phyloP scores from a whole-genome alignment of 2,329 filamentous ascomycete genomes.

The Xylariaceae sp. region DNA sequence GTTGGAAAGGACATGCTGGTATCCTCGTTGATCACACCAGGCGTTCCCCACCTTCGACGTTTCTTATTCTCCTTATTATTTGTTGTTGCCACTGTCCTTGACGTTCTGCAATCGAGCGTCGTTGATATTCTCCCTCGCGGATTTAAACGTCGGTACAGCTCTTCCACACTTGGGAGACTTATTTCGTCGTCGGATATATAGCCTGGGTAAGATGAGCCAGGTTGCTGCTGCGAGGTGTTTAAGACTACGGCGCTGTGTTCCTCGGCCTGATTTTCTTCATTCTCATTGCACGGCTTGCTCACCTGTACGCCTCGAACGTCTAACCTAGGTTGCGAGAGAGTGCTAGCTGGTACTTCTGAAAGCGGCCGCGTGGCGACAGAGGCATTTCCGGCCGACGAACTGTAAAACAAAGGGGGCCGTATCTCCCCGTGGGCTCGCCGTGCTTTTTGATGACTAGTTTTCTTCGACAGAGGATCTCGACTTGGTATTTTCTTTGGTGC shows the following conservation, averaged over 20 bases:
- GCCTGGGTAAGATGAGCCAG: no score
- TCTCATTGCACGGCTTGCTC: neutral
- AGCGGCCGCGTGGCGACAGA: neutral
- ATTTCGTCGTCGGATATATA: neutral
- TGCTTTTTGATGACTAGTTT: neutral
- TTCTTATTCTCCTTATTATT: neutral
- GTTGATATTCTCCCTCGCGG: no score
- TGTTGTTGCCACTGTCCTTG: no score
- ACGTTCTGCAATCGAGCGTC: no score
- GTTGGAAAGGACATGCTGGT: no score
- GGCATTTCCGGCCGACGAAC: neutral
- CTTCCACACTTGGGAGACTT: neutral
- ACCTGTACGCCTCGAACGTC: neutral
- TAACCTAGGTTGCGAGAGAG: neutral
- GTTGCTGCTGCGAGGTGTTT: neutral
- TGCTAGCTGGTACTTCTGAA: neutral
- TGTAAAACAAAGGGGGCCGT: neutral
- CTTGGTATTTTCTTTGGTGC: constrained; percentile 1
- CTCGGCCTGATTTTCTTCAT: neutral
- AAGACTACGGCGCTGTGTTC: neutral
- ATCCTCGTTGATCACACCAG: no score
- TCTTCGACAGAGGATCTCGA: neutral
- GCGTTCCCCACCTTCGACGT: no score
- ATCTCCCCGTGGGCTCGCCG: neutral
- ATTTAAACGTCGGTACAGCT: neutral